Base-by-base conservation (phyloP, 352 stramenopile species). In the Aphanomyces cochlioides region DNA sequence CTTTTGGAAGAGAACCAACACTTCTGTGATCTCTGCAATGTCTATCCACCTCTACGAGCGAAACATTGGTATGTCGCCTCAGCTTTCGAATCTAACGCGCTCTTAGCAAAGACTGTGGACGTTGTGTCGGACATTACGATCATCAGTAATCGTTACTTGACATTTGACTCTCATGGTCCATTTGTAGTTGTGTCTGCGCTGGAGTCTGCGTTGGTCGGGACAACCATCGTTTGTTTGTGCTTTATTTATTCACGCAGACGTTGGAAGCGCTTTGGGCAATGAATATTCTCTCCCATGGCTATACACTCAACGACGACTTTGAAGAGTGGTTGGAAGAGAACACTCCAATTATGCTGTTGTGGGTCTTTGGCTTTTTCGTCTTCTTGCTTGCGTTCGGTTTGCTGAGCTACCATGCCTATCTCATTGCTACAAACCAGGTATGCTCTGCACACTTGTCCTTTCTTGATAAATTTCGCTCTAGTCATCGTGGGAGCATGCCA, bases 281-380 rank as follows among this genome's bases (percentile, higher is more conserved):
- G 13, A 73, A 77, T 47, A 77, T 87, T 41, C 81, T 80, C 12
- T 75, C 79, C n/a, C 56, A 74, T 17, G 82, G 82, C 4, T 83
- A 91, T 56, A 77, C 78, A 10, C 65, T 90, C 19, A 72, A 81
- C 73, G 74, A 81, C 13, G 82, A 75, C 21, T 37, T 90, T 40
- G 84, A 91, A 56, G 81, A 89, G 66, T 93, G 85, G 85, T 81
- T 93, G 69, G 73, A 75, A n/a, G 81, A 72, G 50, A 93, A 91
- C 69, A 77, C 79, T 61, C 72, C 83, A 59, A 90, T 76, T 67
- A 80, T 93, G 59, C 72, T 91, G 28, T 73, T 81, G 37, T 90
- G 79, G 75, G 76, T 89, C 72, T 77, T 80, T 13, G 59, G 88
- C 48, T 69, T 89, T 56, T 88, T 80, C 53, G 73, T 78, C 69